Conservation (phyloP, 2,329 filamentous ascomycete genomes). For the Colletotrichum lindemuthianum region DNA sequence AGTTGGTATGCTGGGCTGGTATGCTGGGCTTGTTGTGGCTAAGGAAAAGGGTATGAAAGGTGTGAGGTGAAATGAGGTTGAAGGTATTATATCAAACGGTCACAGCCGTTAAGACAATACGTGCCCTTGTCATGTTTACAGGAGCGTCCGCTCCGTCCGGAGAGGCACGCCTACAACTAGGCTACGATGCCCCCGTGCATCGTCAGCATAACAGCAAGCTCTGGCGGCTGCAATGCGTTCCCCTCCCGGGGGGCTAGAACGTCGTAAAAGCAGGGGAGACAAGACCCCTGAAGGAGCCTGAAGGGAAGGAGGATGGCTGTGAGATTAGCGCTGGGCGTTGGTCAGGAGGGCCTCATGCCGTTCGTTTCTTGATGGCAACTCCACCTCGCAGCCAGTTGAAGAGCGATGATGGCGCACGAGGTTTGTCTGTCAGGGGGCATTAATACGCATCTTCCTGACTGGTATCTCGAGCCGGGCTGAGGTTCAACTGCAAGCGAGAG, state of each 20-base stretch:
- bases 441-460: conserved; percentile 24
- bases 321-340: conserved; percentile 7
- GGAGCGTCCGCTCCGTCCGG: conserved; percentile 7
- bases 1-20: conserved; percentile 22
- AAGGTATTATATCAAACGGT: conserved; percentile 21
- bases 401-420: conserved; percentile 27
- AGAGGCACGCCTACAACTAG: conserved; percentile 6
- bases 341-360: conserved; percentile 13
- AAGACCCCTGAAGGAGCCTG: conserved; percentile 7
- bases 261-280: conserved; percentile 13
- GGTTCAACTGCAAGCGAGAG: conserved; percentile 31
- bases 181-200: conserved; percentile 10
- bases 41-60: conserved; percentile 6
- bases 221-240: conserved; percentile 13
- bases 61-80: conserved; percentile 22
- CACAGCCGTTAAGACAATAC: neutral
- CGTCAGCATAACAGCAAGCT: conserved; percentile 16
- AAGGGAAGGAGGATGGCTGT: conserved; percentile 7
- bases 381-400: conserved; percentile 20
- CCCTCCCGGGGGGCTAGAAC: conserved; percentile 16
- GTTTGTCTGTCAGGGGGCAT: conserved; percentile 20
- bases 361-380: conserved; percentile 13
- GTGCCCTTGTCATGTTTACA: conserved; percentile 7
- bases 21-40: conserved; percentile 21
- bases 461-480: conserved; percentile 20